Percentiles rank a stretch among this genome's conserved stretches.
phyloP scores from a whole-genome alignment of 2,329 filamentous ascomycete genomes.

The Neophaeococcomyces aloes region DNA sequence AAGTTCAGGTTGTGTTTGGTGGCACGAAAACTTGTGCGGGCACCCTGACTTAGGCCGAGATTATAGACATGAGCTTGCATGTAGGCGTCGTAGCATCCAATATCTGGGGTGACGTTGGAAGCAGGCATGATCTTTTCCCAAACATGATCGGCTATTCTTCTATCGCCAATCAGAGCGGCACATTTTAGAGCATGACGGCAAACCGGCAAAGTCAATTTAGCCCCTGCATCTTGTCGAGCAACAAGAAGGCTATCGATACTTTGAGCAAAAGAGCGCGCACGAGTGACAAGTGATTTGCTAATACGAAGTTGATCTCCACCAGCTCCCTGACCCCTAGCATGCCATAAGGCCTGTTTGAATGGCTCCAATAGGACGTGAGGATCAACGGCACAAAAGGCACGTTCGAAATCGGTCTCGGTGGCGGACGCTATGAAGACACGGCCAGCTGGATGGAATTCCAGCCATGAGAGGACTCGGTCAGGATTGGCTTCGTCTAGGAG shows the following conservation, averaged over 20 bases:
- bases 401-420: conserved; percentile 15
- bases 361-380: conserved; percentile 42
- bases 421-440: conserved; percentile 15
- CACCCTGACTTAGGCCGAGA: conserved; percentile 28
- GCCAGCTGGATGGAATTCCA: conserved; percentile 26
- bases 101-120: conserved; percentile 33
- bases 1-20: conserved; percentile 21
- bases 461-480: conserved; percentile 29
- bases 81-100: conserved; percentile 45
- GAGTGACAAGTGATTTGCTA: conserved; percentile 22
- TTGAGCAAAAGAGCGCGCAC: conserved; percentile 26
- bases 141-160: conserved; percentile 31
- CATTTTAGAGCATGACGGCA: conserved; percentile 45
- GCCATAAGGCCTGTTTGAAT: conserved; percentile 37
- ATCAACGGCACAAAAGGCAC: conserved; percentile 50
- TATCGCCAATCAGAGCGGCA: conserved; percentile 39
- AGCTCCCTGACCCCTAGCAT: conserved; percentile 38
- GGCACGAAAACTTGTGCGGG: conserved; percentile 29
- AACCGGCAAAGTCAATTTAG: conserved; percentile 35
- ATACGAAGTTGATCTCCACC: conserved; percentile 25
- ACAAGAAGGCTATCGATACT: conserved; percentile 30
- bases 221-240: conserved; percentile 29
- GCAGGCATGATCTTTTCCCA: conserved; percentile 37
- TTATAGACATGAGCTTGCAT: conserved; percentile 43
- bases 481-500: conserved; percentile 30